A percentile compares a stretch with the other conserved stretches of the same genome.
These are phyloP conservation scores for Botrytis fragariae DNA, from an alignment of 2,329 filamentous ascomycete species.

Conservation along the genomic window DNA sequence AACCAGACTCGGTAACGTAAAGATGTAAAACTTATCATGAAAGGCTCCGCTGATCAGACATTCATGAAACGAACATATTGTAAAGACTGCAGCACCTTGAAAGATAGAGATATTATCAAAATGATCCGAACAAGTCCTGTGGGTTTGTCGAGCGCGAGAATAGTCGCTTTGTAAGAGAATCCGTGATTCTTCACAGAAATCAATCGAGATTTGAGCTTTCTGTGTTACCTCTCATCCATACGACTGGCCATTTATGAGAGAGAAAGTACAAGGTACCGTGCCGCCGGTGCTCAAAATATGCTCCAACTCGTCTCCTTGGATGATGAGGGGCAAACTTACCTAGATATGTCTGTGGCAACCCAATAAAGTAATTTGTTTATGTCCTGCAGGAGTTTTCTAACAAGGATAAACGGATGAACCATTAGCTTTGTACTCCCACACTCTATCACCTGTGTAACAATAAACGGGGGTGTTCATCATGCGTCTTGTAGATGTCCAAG, in stretches of 20 bases:
- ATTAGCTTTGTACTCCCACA: conserved; percentile 2
- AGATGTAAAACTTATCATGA: not conserved
- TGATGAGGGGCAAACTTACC: not conserved
- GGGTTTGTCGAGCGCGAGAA: not conserved
- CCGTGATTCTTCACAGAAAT: not conserved
- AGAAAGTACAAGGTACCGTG: not conserved
- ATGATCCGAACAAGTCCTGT: not conserved
- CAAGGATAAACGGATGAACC: conserved; percentile 3
- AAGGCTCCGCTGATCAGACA: not conserved
- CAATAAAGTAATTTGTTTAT: conserved; percentile 12
- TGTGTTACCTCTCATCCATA: not conserved
- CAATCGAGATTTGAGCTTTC: not conserved
- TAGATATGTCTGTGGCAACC: not conserved
- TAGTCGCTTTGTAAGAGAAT: not conserved
- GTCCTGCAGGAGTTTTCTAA: conserved; percentile 7
- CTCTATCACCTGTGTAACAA: not conserved
- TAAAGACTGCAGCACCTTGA: not conserved
- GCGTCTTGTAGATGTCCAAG: not conserved
- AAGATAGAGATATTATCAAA: not conserved
- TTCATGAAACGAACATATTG: not conserved
- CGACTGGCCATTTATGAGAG: not conserved
- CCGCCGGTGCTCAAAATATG: conserved; percentile 1
- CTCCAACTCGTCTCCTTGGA: not conserved
- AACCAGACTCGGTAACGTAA: not conserved
- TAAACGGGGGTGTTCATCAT: conserved; percentile 3